Evolutionary conservation across 75 land plant genomes (phyloP).

Genomic region (Isoetes taiwanensis): DNA sequence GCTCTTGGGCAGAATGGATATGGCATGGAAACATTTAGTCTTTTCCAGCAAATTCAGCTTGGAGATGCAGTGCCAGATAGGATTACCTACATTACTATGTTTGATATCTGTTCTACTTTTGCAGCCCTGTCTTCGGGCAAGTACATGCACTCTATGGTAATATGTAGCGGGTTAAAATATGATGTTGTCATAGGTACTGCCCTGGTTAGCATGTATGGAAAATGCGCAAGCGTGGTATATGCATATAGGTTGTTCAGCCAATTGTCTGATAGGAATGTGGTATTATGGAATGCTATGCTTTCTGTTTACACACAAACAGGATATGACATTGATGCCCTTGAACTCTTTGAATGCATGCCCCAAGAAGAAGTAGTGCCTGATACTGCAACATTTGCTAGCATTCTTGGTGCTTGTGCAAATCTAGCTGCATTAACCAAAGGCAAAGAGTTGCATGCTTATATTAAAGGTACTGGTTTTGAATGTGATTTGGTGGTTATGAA

Average conservation of each 20-base stretch:
- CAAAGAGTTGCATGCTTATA: neutral
- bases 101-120: neutral
- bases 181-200: neutral
- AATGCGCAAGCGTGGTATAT: neutral
- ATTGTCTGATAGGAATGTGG: neutral
- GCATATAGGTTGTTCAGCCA: neutral
- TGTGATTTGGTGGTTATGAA: neutral
- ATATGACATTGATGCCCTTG: neutral
- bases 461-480: neutral
- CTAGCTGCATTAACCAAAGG: neutral
- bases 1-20: neutral
- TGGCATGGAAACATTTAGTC: neutral
- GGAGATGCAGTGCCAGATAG: neutral
- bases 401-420: neutral
- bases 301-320: neutral
- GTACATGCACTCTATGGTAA: neutral
- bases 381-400: neutral
- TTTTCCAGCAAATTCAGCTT: neutral
- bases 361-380: neutral
- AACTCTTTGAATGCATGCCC: neutral
- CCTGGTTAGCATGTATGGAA: conserved; percentile 2
- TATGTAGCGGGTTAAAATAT: neutral
- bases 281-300: neutral
- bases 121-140: neutral
- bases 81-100: neutral